Base-by-base conservation (phyloP, 352 stramenopile genomes). In the Phytophthora meadii region DNA sequence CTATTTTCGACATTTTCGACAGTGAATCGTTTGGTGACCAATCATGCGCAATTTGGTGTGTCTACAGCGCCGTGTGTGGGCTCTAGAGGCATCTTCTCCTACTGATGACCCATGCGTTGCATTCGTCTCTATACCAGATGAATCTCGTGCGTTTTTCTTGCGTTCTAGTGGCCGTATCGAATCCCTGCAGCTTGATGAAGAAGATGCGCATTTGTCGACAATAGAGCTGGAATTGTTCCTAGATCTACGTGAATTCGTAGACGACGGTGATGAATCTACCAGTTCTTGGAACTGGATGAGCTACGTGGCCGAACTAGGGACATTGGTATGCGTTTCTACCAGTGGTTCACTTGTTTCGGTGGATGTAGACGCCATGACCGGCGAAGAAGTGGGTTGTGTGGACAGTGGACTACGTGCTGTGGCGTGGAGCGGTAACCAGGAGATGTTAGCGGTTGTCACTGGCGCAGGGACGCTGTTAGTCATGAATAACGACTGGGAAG, bases 401-500 rank as follows among this genome's bases (percentile, higher is more conserved):
- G 81, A 88, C 53, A 77, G 67, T n/a, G 87, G 84, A 30, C 71
- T 94, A 30, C 65, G 79, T 28, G 79, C 67, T 19, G 54, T 94
- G 34, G 77, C 79, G 0, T 94, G 84, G 84, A 93, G 77, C 54
- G 74, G 56, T 50, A 88, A 85, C 49, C 82, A 94, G 55, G 87
- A 91, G 48, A 82, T 80, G 60, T 44, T 94, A 48, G 81, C 84
- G 7, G 49, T 94, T 17, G 72, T 74, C 27, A 93, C 87, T 1
- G 83, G 84, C 25, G 74, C 77, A 11, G 81, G 84, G 1, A 65
- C 79, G 8, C 52, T 94, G n/a, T 24, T 94, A 37, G 65, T 90
- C 14, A 90, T 94, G 82, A 93, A 80, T 61, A 81, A 85, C 19
- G 76, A 87, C 41, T 94, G 87, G 87, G 79, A 93, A 22, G 83